A percentile compares a stretch with the other conserved stretches of the same genome.
These are phyloP conservation scores for Russula earlei DNA, from an alignment of 768 basidiomycete genomes.

Conservation along the genomic window DNA sequence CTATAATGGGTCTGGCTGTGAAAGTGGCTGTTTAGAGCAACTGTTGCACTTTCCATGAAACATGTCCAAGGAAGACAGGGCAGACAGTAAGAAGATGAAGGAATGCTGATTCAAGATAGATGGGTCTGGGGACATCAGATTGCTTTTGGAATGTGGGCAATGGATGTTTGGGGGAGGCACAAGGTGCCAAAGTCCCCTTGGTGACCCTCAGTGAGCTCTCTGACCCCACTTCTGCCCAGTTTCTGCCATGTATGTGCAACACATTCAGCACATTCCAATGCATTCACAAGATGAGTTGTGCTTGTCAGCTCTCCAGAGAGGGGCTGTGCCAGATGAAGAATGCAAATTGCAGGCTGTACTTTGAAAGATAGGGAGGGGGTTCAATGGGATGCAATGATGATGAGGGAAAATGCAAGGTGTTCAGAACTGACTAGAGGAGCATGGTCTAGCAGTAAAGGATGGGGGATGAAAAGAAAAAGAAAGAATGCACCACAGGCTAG, in stretches of 20 bases:
- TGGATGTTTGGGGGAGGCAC: constrained; percentile 22
- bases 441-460: too few species aligned
- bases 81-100: neutral
- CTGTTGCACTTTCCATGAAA: neutral
- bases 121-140: neutral
- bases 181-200: constrained; percentile 23
- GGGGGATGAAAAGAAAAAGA: too few species aligned
- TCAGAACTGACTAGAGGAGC: constrained; percentile 28
- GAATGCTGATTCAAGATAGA: neutral
- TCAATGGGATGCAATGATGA: constrained; percentile 31
- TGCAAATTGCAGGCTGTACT: constrained; percentile 27
- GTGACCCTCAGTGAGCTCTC: constrained; percentile 22
- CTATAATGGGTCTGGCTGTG: constrained; percentile 26
- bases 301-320: constrained; percentile 28
- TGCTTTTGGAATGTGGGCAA: neutral
- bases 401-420: constrained; percentile 29
- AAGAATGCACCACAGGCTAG: too few species aligned
- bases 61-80: neutral
- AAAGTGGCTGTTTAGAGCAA: constrained; percentile 12
- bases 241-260: constrained; percentile 31
- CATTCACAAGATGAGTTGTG: constrained; percentile 29
- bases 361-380: constrained; percentile 25
- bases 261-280: constrained; percentile 34
- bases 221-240: constrained; percentile 24
- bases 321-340: constrained; percentile 28